Base-by-base conservation (phyloP, 2,329 filamentous ascomycete genomes). In the Leptographium flavum region DNA sequence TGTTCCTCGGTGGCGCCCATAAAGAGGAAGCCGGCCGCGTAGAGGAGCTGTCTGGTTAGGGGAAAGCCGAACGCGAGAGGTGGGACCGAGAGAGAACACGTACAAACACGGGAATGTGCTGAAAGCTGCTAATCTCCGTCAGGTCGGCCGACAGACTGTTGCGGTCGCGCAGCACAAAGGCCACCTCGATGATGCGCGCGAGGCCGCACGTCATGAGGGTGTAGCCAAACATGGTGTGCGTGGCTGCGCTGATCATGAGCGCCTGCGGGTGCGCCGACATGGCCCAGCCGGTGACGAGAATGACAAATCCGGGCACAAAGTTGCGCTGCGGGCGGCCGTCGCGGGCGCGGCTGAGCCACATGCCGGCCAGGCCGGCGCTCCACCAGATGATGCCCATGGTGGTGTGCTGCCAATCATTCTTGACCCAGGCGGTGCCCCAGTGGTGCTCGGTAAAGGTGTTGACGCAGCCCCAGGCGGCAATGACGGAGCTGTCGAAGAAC, bases 371-470 rank as follows among this genome's bases (percentile, higher is more conserved):
- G 22, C 92, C 92, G 8, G 92, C 90, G 55, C 80, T 84, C 90
- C 90, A 98, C 92, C 92, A 98, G 43, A 98, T 79, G 50, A 98
- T 78, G n/a, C 92, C 92, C 90, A 98, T 96, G n/a, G 84, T 86
- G 0, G 92, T 98, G 62, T 98, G 92, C 62, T 98, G 90, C 66
- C 94, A 78, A 61, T 98, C 92, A 58, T 95, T 96, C 63, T 76
- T 79, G 43, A 83, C 87, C 92, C 92, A 98, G 0, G 76, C 73
- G 1, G 71, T 71, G 45, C 92, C 92, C 92, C 92, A 98, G 43
- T 83, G 78, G 60, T 98, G 92, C 63, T 96, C 92, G 17, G 92
- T 98, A 55, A 98, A 96, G 9, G 92, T 96, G 63, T 96, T 98
- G 63, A 98, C 81, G 58, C 87, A 93, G 30, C 90, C 92, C 92